These are phyloP conservation scores for Podaxis pistillaris DNA, from an alignment of 768 basidiomycete genomes.

Conservation along the genomic window DNA sequence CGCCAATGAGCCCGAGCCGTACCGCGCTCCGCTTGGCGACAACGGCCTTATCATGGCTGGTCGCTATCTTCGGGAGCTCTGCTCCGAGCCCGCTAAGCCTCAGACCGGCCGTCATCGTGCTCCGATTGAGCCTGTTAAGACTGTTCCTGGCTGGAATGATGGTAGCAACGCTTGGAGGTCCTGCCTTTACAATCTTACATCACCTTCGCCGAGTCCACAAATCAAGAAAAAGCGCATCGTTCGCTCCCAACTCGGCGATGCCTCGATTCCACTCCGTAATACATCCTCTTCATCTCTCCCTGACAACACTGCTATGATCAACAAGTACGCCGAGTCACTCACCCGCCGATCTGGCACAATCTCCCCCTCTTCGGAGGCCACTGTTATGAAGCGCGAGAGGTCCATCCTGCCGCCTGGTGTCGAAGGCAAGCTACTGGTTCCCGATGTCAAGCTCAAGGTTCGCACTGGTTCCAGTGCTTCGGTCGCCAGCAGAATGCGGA, in stretches of 20 bases:
- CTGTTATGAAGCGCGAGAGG: constrained; percentile 41
- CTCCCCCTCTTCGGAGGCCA: constrained; percentile 2
- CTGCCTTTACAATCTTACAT: constrained; percentile 49
- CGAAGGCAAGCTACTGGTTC: constrained; percentile 61
- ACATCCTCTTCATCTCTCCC: constrained; percentile 20
- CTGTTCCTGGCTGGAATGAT: constrained; percentile 67
- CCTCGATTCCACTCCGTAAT: constrained; percentile 6
- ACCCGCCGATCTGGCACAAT: constrained; percentile 17
- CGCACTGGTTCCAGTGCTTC: constrained; percentile 35
- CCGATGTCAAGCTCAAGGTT: constrained; percentile 40
- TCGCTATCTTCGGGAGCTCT: constrained; percentile 45
- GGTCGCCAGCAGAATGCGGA: constrained; percentile 33
- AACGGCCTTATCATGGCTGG: constrained; percentile 67
- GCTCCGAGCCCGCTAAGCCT: constrained; percentile 38
- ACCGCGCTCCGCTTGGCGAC: constrained; percentile 38
- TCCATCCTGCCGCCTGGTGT: constrained; percentile 57
- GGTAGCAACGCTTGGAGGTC: constrained; percentile 65
- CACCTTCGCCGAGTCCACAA: constrained; percentile 48
- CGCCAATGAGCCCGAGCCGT: constrained; percentile 14
- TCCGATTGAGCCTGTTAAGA: constrained; percentile 31
- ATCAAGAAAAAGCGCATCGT: constrained; percentile 9
- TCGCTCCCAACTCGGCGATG: constrained; percentile 22
- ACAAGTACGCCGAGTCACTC: constrained; percentile 51
- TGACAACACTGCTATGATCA: constrained; percentile 42
- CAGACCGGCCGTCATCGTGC: constrained; percentile 24